Evolutionary conservation across 805 yeast genomes (phyloP).

Genomic region (Saturnispora besseyi): DNA sequence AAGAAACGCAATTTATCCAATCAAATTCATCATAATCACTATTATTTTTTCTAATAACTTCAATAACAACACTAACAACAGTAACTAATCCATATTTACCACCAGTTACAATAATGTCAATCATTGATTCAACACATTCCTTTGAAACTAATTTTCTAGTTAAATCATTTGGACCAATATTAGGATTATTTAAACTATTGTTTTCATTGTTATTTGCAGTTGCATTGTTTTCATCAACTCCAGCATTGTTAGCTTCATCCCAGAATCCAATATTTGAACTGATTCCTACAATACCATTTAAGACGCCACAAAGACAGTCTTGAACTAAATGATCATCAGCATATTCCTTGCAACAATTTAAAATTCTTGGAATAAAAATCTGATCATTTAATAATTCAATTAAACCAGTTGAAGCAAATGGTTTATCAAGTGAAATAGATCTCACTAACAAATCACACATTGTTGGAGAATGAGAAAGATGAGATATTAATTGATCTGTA

Average conservation of each 20-base stretch:
- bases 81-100: constrained; percentile 80
- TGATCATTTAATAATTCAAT: constrained; percentile 68
- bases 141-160: constrained; percentile 83
- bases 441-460: constrained; percentile 82
- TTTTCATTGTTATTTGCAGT: constrained; percentile 48
- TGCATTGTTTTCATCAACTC: constrained; percentile 5
- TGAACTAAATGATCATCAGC: constrained; percentile 28
- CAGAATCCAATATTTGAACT: constrained; percentile 31
- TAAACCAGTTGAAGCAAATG: constrained; percentile 79
- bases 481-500: constrained; percentile 66
- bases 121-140: constrained; percentile 52
- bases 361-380: constrained; percentile 52
- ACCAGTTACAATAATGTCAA: constrained; percentile 64
- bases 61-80: constrained; percentile 90
- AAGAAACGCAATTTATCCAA: constrained; percentile 24
- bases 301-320: constrained; percentile 53
- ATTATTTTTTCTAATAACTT: constrained; percentile 86
- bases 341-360: constrained; percentile 49
- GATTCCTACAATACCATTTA: constrained; percentile 74
- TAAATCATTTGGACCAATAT: constrained; percentile 91
- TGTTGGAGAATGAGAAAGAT: constrained; percentile 75
- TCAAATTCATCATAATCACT: constrained; percentile 74
- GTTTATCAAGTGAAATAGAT: constrained; percentile 84
- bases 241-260: constrained; percentile 17
- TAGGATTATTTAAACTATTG: constrained; percentile 50